Percentiles rank a stretch among this genome's conserved stretches.
These are phyloP conservation scores for Colletotrichum shisoi DNA, from an alignment of 2,329 filamentous ascomycete species.

Conservation along the genomic window DNA sequence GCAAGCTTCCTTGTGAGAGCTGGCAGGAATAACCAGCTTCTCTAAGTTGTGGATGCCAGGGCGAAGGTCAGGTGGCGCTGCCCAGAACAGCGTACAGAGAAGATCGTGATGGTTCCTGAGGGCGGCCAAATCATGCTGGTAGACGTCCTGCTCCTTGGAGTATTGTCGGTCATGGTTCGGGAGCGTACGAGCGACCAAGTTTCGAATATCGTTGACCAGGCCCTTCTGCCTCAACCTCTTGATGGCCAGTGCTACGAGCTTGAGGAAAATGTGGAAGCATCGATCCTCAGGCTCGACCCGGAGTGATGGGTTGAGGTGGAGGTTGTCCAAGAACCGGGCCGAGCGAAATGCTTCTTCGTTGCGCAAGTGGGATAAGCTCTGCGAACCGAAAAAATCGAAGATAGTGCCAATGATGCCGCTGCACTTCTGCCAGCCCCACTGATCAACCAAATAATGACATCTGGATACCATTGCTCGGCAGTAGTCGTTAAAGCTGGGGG, in stretches of 20 bases:
- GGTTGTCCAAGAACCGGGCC: conserved; percentile 66
- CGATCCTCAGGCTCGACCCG: conserved; percentile 63
- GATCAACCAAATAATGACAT: conserved; percentile 68
- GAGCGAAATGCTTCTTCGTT: conserved; percentile 71
- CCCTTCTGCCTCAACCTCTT: conserved; percentile 58
- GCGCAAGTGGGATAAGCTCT: conserved; percentile 67
- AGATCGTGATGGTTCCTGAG: conserved; percentile 74
- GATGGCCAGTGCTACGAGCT: conserved; percentile 67
- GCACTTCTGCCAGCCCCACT: conserved; percentile 71
- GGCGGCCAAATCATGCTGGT: conserved; percentile 68
- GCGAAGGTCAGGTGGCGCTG: conserved; percentile 62
- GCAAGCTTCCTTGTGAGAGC: conserved; percentile 72
- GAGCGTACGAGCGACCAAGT: conserved; percentile 67
- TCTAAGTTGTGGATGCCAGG: conserved; percentile 64
- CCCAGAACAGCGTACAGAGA: conserved; percentile 72
- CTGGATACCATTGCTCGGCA: conserved; percentile 66
- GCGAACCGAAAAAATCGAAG: conserved; percentile 73
- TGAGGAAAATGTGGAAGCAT: conserved; percentile 74
- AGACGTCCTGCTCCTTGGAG: conserved; percentile 67
- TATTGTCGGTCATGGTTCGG: conserved; percentile 73
- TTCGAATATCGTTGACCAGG: conserved; percentile 65
- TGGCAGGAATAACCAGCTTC: conserved; percentile 65
- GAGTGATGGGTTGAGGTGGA: conserved; percentile 58
- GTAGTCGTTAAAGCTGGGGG: conserved; percentile 71
- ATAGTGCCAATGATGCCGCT: conserved; percentile 66